Evolutionary conservation across 2,329 filamentous ascomycete species (phyloP).

Genomic region (Ceratocystis destructans): DNA sequence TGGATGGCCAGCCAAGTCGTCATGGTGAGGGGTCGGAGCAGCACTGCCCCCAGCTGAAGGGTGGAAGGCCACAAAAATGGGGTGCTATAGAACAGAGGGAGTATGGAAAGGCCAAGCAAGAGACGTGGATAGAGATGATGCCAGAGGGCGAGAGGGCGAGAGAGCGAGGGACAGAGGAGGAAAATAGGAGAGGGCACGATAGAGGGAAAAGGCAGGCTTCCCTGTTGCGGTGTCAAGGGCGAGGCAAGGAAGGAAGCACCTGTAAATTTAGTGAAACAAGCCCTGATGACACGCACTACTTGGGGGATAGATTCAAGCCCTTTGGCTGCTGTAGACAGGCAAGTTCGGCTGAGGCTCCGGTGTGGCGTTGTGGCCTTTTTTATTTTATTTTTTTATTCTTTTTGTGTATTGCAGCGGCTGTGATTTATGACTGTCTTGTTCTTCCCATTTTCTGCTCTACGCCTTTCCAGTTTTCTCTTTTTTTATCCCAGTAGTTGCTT

Average conservation of each 20-base stretch:
- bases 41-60: neutral
- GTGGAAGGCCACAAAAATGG: neutral
- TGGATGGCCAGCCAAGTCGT: neutral
- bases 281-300: neutral
- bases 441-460: neutral
- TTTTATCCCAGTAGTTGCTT: neutral
- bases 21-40: neutral
- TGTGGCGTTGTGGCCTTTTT: neutral
- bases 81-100: neutral
- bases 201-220: neutral
- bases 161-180: neutral
- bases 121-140: neutral
- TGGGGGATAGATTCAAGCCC: neutral
- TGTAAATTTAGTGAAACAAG: neutral
- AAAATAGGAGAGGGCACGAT: neutral
- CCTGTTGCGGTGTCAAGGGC: neutral
- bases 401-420: neutral
- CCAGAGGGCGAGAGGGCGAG: neutral
- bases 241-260: neutral
- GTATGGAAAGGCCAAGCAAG: too few species aligned
- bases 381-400: neutral
- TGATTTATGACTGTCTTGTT: neutral
- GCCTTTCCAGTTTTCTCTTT: neutral
- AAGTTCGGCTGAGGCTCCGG: constrained; percentile 5
- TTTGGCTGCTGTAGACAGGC: neutral